Base-by-base conservation (phyloP, 2,329 filamentous ascomycete species). In the Aspergillus fructus region DNA sequence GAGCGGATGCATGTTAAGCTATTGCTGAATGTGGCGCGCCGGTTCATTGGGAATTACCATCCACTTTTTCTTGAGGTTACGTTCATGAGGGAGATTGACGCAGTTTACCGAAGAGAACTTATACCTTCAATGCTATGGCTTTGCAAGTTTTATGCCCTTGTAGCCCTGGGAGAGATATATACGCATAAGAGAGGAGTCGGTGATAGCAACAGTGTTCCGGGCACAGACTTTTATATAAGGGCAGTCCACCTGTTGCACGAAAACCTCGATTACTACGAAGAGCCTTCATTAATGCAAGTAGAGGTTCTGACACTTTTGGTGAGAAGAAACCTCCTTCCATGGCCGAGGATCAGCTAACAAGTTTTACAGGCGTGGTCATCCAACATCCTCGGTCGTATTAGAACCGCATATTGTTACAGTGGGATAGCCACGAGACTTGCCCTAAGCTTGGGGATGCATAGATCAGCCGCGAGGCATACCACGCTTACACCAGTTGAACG, bases 41-140 rank as follows among this genome's bases (percentile, higher is more conserved):
- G 49, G 15, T 58, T 58, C 21, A 58, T 58, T n/a, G 55, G 55
- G 15, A 58, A 58, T 19, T 58, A 58, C 43, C 55, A 58, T 9
- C 55, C 55, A 11, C 49, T 58, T 15, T 58, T 58, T 15, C 55
- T 58, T 4, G 45, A 53, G 40, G 55, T 58, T 15, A 53, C 55
- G 0, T 53, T 53, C 23, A 58, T 53, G 49, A 53, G 42, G 15
- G 55, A 58, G 21, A 34, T 58, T n/a, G 55, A 58, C 39, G 55
- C 55, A 3, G 49, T 58, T 17, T 58, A 58, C 33, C 45, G 45
- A 2, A 49, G 34, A 39, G 49, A 53, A 24, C 19, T 49, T 2
- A 53, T 46, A 5, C 55, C 55, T 5, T 58, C 55, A n/a, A 39
- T 13, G 34, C 15, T 58, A 8, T 58, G 55, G 55, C 39, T 58